These are phyloP conservation scores for Rhodosporidiobolus odoratus DNA, from an alignment of 768 basidiomycete genomes.

Conservation along the genomic window DNA sequence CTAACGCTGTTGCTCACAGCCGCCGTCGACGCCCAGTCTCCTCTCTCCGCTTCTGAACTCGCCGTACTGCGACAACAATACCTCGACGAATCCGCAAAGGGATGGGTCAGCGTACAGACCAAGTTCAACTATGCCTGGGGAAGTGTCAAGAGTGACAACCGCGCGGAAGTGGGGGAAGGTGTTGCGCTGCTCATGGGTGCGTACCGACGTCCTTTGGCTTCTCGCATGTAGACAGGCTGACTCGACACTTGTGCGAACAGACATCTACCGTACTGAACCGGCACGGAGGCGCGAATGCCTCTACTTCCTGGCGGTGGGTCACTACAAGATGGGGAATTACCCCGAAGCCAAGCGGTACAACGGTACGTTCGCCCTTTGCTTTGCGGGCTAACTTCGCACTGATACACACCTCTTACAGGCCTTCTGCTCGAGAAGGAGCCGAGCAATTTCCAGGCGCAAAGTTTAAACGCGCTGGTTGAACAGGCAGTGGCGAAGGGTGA, in stretches of 20 bases:
- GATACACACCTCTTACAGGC: conserved; percentile 50
- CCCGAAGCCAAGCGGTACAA: conserved; percentile 89
- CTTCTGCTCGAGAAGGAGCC: conserved; percentile 88
- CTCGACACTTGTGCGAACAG: conserved; percentile 49
- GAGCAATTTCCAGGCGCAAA: conserved; percentile 83
- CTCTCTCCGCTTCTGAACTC: conserved; percentile 27
- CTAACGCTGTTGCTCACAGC: conserved; percentile 7
- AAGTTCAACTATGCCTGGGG: conserved; percentile 96
- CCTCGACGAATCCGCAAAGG: conserved; percentile 63
- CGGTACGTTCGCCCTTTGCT: conserved; percentile 55
- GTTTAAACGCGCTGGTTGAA: conserved; percentile 77
- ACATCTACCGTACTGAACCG: conserved; percentile 85
- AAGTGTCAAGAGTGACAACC: conserved; percentile 79
- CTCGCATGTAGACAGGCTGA: background rate
- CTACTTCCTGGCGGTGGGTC: conserved; percentile 91
- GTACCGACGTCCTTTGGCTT: conserved; percentile 27
- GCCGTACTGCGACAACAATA: conserved; percentile 32
- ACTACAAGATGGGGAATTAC: conserved; percentile 95
- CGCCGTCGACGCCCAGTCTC: conserved; percentile 35
- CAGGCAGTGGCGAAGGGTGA: conserved; percentile 72
- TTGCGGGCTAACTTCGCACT: background rate
- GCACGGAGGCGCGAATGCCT: conserved; percentile 84
- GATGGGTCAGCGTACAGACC: conserved; percentile 85
- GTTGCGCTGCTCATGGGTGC: conserved; percentile 83
- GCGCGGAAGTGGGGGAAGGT: conserved; percentile 84